Conservation (phyloP, 1,284 basidiomycete genomes). For the Sphagnurus paluster region DNA sequence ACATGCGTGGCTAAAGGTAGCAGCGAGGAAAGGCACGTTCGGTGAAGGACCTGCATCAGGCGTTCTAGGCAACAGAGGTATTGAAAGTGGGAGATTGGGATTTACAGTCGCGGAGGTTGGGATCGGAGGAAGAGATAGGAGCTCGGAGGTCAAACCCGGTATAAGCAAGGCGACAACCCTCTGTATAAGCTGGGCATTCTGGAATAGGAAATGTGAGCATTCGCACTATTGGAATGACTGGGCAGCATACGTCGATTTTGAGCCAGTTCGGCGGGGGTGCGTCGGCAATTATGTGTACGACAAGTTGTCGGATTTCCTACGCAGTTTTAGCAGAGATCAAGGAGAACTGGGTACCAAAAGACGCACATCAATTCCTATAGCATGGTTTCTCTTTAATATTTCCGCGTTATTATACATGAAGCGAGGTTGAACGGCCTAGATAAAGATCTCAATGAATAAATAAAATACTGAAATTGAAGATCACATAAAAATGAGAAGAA, state of each 20-base stretch:
- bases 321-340: background rate
- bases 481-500: conserved; percentile 8
- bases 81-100: conserved; percentile 64
- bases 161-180: conserved; percentile 80
- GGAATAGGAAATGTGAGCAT: background rate
- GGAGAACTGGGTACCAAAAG: background rate
- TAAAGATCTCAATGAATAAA: conserved; percentile 3
- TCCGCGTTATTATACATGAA: conserved; percentile 81
- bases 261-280: conserved; percentile 83
- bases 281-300: conserved; percentile 80
- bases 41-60: conserved; percentile 33
- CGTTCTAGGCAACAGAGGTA: conserved; percentile 48
- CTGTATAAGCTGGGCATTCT: conserved; percentile 69
- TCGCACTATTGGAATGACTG: conserved; percentile 1
- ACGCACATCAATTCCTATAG: conserved; percentile 76
- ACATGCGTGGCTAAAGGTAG: conserved; percentile 87
- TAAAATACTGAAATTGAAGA: conserved; percentile 9
- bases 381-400: conserved; percentile 69
- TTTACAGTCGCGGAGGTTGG: conserved; percentile 65
- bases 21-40: conserved; percentile 71
- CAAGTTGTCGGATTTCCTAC: conserved; percentile 84
- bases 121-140: conserved; percentile 67
- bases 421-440: conserved; percentile 59
- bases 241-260: conserved; percentile 66
- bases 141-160: conserved; percentile 75